phyloP scores from a whole-genome alignment of 768 basidiomycete species.

The Tylopilus sp. region DNA sequence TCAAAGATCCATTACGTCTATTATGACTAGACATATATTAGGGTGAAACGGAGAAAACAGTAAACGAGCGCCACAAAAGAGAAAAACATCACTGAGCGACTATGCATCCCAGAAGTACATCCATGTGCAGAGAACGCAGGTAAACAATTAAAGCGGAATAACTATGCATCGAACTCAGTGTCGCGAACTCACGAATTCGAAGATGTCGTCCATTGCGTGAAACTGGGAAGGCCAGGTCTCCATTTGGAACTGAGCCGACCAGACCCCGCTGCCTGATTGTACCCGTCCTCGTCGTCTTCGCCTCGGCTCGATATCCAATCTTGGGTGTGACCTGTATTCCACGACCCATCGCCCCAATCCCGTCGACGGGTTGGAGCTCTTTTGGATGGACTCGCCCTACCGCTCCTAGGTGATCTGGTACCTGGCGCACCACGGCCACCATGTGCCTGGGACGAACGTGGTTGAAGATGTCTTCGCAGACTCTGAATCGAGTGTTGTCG shows the following conservation, averaged over 20 bases:
- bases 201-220: slow-evolving; percentile 28
- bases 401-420: slow-evolving; percentile 16
- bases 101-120: slow-evolving; percentile 14
- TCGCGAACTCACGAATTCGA: slow-evolving; percentile 18
- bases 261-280: slow-evolving; percentile 17
- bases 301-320: slow-evolving; percentile 29
- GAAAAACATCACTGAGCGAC: neutral
- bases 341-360: slow-evolving; percentile 21
- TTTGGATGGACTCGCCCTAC: slow-evolving; percentile 17
- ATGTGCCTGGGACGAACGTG: slow-evolving; percentile 7
- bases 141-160: slow-evolving; percentile 1
- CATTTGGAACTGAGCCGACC: slow-evolving; percentile 25
- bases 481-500: slow-evolving; percentile 73
- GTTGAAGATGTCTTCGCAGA: slow-evolving; percentile 58
- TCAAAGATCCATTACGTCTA: slow-evolving; percentile 22
- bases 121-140: slow-evolving; percentile 10
- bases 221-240: slow-evolving; percentile 32
- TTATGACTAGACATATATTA: slow-evolving; percentile 17
- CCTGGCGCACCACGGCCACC: slow-evolving; percentile 12
- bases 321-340: slow-evolving; percentile 18
- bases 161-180: neutral
- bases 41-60: slow-evolving; percentile 1
- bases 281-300: slow-evolving; percentile 28
- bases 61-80: slow-evolving; percentile 8
- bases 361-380: slow-evolving; percentile 1